Evolutionary conservation across 2,329 filamentous ascomycete genomes (phyloP), one percentile per base, ranked within the genome.

Genomic region (Cladobotryum protrusum): DNA sequence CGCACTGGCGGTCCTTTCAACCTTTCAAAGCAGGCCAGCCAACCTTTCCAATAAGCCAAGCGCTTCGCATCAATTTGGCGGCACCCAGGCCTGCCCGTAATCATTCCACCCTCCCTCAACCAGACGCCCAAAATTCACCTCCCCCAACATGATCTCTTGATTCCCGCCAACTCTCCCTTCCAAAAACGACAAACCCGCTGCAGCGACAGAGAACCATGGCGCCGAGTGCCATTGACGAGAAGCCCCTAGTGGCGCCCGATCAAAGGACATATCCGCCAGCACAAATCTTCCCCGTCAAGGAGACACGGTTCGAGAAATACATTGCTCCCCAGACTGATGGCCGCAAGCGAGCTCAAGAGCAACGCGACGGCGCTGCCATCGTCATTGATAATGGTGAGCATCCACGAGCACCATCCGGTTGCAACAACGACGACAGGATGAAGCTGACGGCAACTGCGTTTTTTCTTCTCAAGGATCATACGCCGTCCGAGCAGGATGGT

Each of bases 381-480:
- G 88, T 99, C 55, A 97, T 99, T 64, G 93, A 99, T 73, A 96
- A 96, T 86, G 93, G 91, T 95, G 72, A 53, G 70, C 42, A 13
- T 15, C 14, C 17, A 17, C 39, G 12, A 24, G 18, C 24, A 18
- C 6, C 5, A 17, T 29, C 6, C 6, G 6, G 6, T 29, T 29
- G 24, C 24, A 29, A 29, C 6, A 17, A 18, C 14, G 11, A 11
- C 9, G 33, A 34, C 15, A 19, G 20, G 15, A 15, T 29, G 24
- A 29, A 29, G 24, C 24, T 29, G 24, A 29, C 24, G 24, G 24
- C 24, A 29, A 29, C 24, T 29, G 3, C 24, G 7, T 29, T 29
- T 29, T 24, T 24, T 29, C 19, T 15, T n/a, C 20, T 47, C 35
- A 45, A 96, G 91, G 93, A 58, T 93, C 92, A 19, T 95, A 87